A percentile compares a stretch with the other conserved stretches of the same genome.
Evolutionary conservation across 2,329 filamentous ascomycete genomes (phyloP).

Genomic region (Exophiala lecanii-corni): DNA sequence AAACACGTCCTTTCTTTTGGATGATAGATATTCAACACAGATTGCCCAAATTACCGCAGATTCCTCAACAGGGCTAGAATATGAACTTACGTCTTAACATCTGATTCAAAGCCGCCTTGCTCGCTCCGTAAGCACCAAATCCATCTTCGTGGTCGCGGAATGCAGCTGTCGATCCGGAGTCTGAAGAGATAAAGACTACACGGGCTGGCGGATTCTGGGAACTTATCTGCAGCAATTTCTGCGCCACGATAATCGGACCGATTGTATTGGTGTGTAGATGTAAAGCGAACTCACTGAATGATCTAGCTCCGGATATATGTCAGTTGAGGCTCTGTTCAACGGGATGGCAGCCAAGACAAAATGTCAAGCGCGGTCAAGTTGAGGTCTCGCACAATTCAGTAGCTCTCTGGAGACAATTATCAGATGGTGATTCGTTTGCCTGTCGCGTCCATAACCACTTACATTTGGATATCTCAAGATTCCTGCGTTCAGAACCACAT

Average conservation of each 20-base stretch:
- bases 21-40: too few relatives aligned
- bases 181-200: conserved; percentile 54
- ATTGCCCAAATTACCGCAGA: too few relatives aligned
- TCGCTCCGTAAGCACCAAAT: conserved; percentile 55
- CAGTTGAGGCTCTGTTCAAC: conserved; percentile 3
- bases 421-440: conserved; percentile 4
- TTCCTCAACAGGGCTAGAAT: background rate
- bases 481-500: conserved; percentile 55
- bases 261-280: conserved; percentile 57
- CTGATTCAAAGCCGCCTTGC: conserved; percentile 56
- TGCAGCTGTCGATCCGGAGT: conserved; percentile 49
- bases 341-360: background rate
- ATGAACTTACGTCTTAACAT: conserved; percentile 39
- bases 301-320: conserved; percentile 32
- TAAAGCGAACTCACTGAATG: conserved; percentile 50
- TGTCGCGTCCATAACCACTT: too few relatives aligned
- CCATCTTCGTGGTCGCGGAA: conserved; percentile 55
- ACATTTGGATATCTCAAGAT: conserved; percentile 55
- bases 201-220: conserved; percentile 45
- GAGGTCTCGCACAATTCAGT: conserved; percentile 43
- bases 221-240: conserved; percentile 46
- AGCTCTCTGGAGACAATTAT: conserved; percentile 40
- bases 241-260: conserved; percentile 54
- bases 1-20: too few relatives aligned
- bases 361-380: background rate